Evolutionary conservation across 169 alveolate species (phyloP).

Genomic region (Plasmodium malariae): DNA sequence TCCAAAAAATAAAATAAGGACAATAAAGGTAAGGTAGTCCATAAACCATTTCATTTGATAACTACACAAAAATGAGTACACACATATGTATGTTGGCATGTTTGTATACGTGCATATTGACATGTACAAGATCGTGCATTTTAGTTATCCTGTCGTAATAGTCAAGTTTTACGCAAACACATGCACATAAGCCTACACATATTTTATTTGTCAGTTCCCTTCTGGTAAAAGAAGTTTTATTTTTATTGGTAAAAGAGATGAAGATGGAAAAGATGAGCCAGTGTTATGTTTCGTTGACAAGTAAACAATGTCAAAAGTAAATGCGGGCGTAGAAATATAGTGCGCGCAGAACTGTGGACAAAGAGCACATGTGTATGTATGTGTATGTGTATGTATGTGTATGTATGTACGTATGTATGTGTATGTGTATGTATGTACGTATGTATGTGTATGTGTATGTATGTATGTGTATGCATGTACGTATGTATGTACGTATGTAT

Average conservation of each 20-base stretch:
- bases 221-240: slow-evolving; percentile 86
- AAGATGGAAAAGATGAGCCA: slow-evolving; percentile 87
- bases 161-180: neutral
- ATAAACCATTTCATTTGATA: neutral
- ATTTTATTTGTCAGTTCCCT: slow-evolving; percentile 78
- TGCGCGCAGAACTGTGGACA: neutral
- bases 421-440: neutral
- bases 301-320: slow-evolving; percentile 49
- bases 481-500: neutral
- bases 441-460: neutral
- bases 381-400: neutral
- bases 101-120: neutral
- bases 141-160: neutral
- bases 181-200: neutral
- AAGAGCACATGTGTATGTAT: neutral
- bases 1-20: slow-evolving; percentile 80
- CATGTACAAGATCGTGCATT: neutral
- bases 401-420: neutral
- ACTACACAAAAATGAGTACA: neutral
- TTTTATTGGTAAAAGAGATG: slow-evolving; percentile 86
- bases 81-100: slow-evolving; percentile 1
- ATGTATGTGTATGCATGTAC: no score
- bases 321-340: neutral
- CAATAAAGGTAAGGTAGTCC: slow-evolving; percentile 46
- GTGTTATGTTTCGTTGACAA: slow-evolving; percentile 85